Conservation (phyloP, 2,329 filamentous ascomycete genomes). For the Penicillium sp. region DNA sequence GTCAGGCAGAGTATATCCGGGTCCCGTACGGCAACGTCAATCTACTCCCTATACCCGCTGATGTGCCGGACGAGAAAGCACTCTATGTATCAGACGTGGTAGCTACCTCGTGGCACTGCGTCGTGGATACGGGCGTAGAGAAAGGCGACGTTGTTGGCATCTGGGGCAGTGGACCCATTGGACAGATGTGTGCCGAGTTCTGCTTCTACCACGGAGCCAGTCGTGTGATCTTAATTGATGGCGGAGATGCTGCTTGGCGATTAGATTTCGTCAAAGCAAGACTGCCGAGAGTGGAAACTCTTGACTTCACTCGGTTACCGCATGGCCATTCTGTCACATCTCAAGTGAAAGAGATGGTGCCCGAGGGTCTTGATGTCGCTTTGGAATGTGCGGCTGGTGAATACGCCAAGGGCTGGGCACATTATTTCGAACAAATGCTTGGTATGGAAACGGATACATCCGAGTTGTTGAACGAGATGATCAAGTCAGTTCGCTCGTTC, state of each 20-base stretch:
- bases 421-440: constrained; percentile 53
- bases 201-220: constrained; percentile 65
- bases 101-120: constrained; percentile 70
- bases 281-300: constrained; percentile 59
- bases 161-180: constrained; percentile 82
- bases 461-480: constrained; percentile 53
- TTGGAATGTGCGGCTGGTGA: constrained; percentile 64
- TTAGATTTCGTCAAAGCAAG: constrained; percentile 62
- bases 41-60: constrained; percentile 68
- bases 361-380: constrained; percentile 66
- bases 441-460: constrained; percentile 80
- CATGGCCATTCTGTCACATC: constrained; percentile 61
- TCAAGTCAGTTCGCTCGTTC: constrained; percentile 50
- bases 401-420: constrained; percentile 57
- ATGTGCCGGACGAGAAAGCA: constrained; percentile 76
- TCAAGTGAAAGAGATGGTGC: constrained; percentile 66
- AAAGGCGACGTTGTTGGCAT: constrained; percentile 71
- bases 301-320: constrained; percentile 64
- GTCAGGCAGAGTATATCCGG: constrained; percentile 79
- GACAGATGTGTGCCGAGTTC: constrained; percentile 67
- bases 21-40: constrained; percentile 78
- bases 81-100: constrained; percentile 78
- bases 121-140: constrained; percentile 78
- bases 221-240: constrained; percentile 73
- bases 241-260: constrained; percentile 56